These are phyloP conservation scores for Serendipita sp. DNA, from an alignment of 768 basidiomycete species.

Conservation along the genomic window DNA sequence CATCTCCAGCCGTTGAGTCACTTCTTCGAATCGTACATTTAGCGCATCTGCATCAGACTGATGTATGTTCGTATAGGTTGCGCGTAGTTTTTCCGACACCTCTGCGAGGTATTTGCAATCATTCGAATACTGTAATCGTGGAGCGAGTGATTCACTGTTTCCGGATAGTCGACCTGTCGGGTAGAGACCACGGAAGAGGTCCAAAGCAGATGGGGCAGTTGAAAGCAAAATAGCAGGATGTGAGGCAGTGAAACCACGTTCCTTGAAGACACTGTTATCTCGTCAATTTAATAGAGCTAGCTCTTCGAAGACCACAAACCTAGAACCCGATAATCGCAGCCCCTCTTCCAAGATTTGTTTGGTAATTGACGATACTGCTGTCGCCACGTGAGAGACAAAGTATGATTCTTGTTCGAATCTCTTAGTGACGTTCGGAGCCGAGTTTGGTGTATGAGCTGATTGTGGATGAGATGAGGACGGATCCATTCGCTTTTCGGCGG, in stretches of 20 bases:
- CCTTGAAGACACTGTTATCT: constrained; percentile 7
- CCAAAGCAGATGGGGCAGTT: constrained; percentile 48
- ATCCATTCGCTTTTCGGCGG: constrained; percentile 17
- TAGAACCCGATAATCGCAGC: constrained; percentile 40
- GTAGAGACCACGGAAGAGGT: constrained; percentile 64
- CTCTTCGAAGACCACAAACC: constrained; percentile 14
- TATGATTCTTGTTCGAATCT: constrained; percentile 32
- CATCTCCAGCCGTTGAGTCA: constrained; percentile 31
- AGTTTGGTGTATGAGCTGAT: constrained; percentile 2
- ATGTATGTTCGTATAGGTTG: constrained; percentile 22
- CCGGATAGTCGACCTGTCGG: constrained; percentile 38
- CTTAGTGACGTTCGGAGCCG: constrained; percentile 9
- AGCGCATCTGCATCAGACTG: constrained; percentile 9
- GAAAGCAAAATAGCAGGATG: constrained; percentile 33
- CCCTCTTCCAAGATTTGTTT: constrained; percentile 53
- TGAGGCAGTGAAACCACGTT: constrained; percentile 15
- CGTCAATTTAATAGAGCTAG: background rate
- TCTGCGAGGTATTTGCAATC: constrained; percentile 49
- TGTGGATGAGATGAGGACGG: constrained; percentile 9
- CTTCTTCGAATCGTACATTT: constrained; percentile 31
- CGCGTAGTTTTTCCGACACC: constrained; percentile 26
- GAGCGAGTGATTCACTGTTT: constrained; percentile 31
- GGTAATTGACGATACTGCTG: constrained; percentile 36
- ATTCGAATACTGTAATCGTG: constrained; percentile 63
- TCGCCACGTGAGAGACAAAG: constrained; percentile 39